These are phyloP conservation scores for Usnea hakonensis DNA, from an alignment of 495 filamentous ascomycete genomes.

Conservation along the genomic window DNA sequence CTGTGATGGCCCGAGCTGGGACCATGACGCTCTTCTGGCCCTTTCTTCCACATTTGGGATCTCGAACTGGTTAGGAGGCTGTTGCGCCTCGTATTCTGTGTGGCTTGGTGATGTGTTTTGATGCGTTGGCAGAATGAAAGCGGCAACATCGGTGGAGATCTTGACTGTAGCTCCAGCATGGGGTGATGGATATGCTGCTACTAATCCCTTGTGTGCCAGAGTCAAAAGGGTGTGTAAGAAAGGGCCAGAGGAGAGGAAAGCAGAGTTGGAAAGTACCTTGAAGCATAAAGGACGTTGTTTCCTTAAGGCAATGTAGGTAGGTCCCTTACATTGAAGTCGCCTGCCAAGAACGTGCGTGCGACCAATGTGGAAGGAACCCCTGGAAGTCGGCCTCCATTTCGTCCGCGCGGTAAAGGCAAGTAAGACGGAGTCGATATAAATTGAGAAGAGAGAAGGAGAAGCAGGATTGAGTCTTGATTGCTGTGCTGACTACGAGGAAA, in stretches of 20 bases:
- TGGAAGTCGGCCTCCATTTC: neutral
- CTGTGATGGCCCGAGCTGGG: neutral
- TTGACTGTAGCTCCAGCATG: neutral
- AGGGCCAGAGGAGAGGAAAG: neutral
- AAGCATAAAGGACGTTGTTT: neutral
- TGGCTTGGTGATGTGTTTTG: neutral
- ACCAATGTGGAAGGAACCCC: neutral
- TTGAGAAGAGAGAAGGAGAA: too few species aligned
- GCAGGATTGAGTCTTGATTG: too few species aligned
- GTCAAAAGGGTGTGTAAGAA: neutral
- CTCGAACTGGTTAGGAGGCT: neutral
- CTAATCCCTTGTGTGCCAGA: neutral
- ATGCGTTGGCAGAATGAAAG: neutral
- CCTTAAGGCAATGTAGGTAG: too few species aligned
- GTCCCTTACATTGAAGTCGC: too few species aligned
- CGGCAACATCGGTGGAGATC: neutral
- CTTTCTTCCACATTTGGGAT: neutral
- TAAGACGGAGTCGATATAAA: too few species aligned
- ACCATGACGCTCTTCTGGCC: neutral
- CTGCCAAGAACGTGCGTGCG: neutral
- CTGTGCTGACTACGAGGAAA: too few species aligned
- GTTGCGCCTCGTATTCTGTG: neutral
- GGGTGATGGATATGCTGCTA: too few species aligned
- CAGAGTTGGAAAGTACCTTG: neutral
- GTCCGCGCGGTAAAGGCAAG: neutral